phyloP scores from a whole-genome alignment of 2,329 filamentous ascomycete genomes.

The Fusarium sp. region DNA sequence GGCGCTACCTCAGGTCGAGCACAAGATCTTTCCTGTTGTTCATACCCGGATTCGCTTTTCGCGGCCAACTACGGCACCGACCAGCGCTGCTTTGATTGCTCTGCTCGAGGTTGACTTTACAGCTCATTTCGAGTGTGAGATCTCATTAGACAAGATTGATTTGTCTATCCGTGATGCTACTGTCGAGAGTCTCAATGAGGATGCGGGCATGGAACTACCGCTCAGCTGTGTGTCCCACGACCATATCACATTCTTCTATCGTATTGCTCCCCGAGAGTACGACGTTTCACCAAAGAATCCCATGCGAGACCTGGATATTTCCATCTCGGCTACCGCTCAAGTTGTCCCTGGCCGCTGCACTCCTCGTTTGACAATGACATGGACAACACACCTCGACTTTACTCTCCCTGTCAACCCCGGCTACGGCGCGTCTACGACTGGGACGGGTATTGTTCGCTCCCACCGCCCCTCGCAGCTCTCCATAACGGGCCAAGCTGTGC shows the following conservation, averaged over 20 bases:
- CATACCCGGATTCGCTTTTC: constrained; percentile 81
- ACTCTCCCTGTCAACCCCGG: constrained; percentile 73
- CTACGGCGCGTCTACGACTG: constrained; percentile 63
- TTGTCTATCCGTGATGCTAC: constrained; percentile 69
- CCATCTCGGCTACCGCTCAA: constrained; percentile 70
- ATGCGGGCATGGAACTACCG: constrained; percentile 63
- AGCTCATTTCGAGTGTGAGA: constrained; percentile 74
- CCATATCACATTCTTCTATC: constrained; percentile 81
- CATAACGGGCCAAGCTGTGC: constrained; percentile 65
- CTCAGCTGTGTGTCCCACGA: constrained; percentile 77
- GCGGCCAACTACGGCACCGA: constrained; percentile 68
- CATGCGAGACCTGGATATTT: constrained; percentile 67
- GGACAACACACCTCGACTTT: constrained; percentile 78
- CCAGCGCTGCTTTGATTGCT: constrained; percentile 73
- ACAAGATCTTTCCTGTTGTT: constrained; percentile 75
- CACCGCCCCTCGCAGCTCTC: constrained; percentile 75
- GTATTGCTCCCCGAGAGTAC: constrained; percentile 66
- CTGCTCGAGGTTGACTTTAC: constrained; percentile 82
- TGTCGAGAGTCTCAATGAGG: constrained; percentile 68
- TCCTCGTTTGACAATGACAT: constrained; percentile 73
- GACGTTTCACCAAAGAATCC: constrained; percentile 60
- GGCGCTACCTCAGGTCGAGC: constrained; percentile 70
- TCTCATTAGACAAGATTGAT: constrained; percentile 70
- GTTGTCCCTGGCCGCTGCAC: constrained; percentile 68
- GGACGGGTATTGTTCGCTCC: constrained; percentile 69